These are phyloP conservation scores for Babesia ovis DNA, from an alignment of 169 alveolate genomes.

Conservation along the genomic window DNA sequence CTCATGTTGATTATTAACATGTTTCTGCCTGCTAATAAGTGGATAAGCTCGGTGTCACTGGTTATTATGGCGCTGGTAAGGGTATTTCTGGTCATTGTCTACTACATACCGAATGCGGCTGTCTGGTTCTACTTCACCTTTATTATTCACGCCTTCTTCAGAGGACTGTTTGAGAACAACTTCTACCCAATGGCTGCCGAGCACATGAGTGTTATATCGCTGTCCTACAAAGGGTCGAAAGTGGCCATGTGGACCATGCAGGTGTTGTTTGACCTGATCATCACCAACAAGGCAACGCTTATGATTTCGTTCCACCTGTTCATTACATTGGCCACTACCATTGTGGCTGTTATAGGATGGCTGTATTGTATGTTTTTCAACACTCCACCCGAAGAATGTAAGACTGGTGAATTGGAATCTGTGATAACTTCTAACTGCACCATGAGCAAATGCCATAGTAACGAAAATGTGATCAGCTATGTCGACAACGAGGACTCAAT, in stretches of 20 bases:
- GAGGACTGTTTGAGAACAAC: constrained; percentile 47
- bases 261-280: constrained; percentile 34
- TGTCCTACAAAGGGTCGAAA: constrained; percentile 20
- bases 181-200: constrained; percentile 52
- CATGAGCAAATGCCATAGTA: neutral
- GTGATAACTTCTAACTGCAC: neutral
- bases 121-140: constrained; percentile 8
- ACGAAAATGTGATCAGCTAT: neutral
- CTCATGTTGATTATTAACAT: constrained; percentile 15
- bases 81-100: neutral
- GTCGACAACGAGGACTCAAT: neutral
- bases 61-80: neutral
- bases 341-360: neutral
- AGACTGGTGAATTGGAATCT: neutral
- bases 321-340: neutral
- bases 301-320: constrained; percentile 13
- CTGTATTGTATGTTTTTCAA: neutral
- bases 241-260: constrained; percentile 36
- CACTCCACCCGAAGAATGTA: neutral
- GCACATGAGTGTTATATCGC: constrained; percentile 35
- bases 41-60: constrained; percentile 5
- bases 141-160: constrained; percentile 30
- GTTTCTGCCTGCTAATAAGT: constrained; percentile 7
- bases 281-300: constrained; percentile 12
- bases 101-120: constrained; percentile 6